Percentiles rank a stretch among this genome's conserved stretches.
Conservation (phyloP, 2,329 filamentous ascomycete genomes). For the Erysiphe pulchra region DNA sequence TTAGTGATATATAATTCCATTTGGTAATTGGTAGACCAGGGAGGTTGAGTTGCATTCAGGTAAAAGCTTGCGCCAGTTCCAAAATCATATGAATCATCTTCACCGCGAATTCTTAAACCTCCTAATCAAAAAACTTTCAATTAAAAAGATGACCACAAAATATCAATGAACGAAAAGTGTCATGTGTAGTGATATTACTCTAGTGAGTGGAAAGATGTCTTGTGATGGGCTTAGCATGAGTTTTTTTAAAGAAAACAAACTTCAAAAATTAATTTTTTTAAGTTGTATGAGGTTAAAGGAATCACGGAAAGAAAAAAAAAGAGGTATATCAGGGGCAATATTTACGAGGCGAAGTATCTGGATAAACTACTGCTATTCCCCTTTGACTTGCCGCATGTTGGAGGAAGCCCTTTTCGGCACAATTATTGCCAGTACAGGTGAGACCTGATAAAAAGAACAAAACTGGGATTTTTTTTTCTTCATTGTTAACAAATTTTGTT, state of each 20-base stretch:
- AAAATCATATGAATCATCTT: conserved; percentile 80
- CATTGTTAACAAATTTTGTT: too few relatives aligned
- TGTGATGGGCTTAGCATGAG: too few relatives aligned
- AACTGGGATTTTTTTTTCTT: conserved; percentile 40
- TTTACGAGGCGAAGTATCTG: conserved; percentile 75
- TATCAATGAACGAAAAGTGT: too few relatives aligned
- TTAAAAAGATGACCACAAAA: too few relatives aligned
- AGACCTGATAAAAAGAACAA: conserved; percentile 85
- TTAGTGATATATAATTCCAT: conserved; percentile 88
- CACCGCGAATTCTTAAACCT: conserved; percentile 54
- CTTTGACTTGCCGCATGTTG: conserved; percentile 55
- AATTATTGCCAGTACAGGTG: conserved; percentile 82
- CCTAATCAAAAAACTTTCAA: conserved; percentile 17
- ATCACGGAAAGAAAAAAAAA: neutral
- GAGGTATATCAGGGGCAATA: conserved; percentile 2
- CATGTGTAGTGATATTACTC: too few relatives aligned
- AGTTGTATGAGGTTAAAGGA: neutral
- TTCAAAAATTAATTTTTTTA: neutral
- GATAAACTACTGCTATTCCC: conserved; percentile 80
- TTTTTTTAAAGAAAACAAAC: too few relatives aligned
- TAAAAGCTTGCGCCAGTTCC: conserved; percentile 87
- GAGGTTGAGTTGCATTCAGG: conserved; percentile 54
- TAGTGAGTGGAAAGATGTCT: too few relatives aligned
- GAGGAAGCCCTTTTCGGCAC: conserved; percentile 68
- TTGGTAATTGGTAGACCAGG: conserved; percentile 56